Base-by-base conservation (phyloP, 257 asterid genomes). In the Fraxinus quadrangulata region DNA sequence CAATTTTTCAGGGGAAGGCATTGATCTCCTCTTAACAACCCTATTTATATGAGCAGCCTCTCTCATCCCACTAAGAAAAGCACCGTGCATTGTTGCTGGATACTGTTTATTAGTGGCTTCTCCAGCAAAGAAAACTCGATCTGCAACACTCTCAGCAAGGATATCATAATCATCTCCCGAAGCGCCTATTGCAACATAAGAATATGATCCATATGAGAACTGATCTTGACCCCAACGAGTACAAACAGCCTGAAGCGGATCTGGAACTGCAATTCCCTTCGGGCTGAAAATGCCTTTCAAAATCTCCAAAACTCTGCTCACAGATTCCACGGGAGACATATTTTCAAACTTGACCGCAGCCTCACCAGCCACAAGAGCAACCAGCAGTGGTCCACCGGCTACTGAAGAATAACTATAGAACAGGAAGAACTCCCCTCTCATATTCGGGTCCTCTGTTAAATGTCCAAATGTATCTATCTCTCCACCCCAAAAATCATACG, bases 81-180 rank as follows among this genome's bases (percentile, higher is more conserved):
- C 99, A 49, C 98, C 99, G 6, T 95, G 99, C 99, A 95, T 95
- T 51, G 99, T 95, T 42, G 99, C 99, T 26, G 98, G 98, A 85
- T 93, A 95, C 86, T 91, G 99, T 78, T 80, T 88, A 77, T 87
- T 95, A n/a, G 99, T 95, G 26, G 98, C 98, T 89, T 95, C 99
- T 71, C 99, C 99, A n/a, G 98, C 99, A n/a, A 95, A 95, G 88
- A 93, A 95, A 36, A 93, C 84, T 49, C 96, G 80, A 70, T 85
- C 98, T 4, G 85, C 96, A 65, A 95, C 93, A 75, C 83, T 89
- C 80, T 95, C 98, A 17, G 98, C 94, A 37, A 95, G 96, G 74
- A 95, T 91, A 77, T 95, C 99, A 34, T 95, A 95, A 72, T 95
- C 99, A 77, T 95, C 99, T 37, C 99, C 99, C 0, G 99, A 93